Base-by-base conservation (phyloP, 1,284 basidiomycete genomes). In the Xerocomus minutiporus region DNA sequence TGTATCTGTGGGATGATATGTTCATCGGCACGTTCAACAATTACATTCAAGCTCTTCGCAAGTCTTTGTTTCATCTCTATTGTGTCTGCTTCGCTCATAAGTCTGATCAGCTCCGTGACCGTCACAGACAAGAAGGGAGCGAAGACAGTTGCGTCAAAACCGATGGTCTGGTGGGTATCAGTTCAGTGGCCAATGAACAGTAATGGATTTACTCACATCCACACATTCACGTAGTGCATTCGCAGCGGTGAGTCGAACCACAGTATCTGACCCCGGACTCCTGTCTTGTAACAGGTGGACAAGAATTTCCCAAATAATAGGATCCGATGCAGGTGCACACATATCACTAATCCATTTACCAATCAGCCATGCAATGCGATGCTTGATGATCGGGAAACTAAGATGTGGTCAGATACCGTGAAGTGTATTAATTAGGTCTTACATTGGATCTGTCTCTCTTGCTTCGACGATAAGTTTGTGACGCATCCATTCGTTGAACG, bases 311-410 rank as follows among this genome's bases (percentile, higher is more conserved):
- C 92, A 96, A 9, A 92, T 74, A 46, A 78, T 72, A 3, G 79
- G 69, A 59, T 86, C 81, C 56, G 83, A 83, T 2, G 85, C 77
- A 17, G 77, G 73, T 31, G 75, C 73, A 55, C 81, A 84, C 56
- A 81, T 78, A 50, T 90, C 85, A 5, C 78, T 75, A 25, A 91
- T 79, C 84, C 89, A 92, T 75, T 87, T 88, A 12, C 92, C 92
- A 41, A 96, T 80, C 6, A 94, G 71, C 91, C 92, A 94, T 0
- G 91, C 92, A 56, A 95, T 88, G 40, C 93, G 82, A 20, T 92
- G 82, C 70, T 95, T 93, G 55, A 95, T 80, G 45, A 95, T 89
- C 0, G 90, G 88, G 62, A 88, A 91, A 52, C 90, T 93, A 57
- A 26, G 45, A 23, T 13, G 9, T 46, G 38, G 46, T 66, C 38